Evolutionary conservation across 495 filamentous ascomycete species (phyloP), one percentile per base, ranked within the genome.

Genomic region (Lasiosphaeris hirsuta): DNA sequence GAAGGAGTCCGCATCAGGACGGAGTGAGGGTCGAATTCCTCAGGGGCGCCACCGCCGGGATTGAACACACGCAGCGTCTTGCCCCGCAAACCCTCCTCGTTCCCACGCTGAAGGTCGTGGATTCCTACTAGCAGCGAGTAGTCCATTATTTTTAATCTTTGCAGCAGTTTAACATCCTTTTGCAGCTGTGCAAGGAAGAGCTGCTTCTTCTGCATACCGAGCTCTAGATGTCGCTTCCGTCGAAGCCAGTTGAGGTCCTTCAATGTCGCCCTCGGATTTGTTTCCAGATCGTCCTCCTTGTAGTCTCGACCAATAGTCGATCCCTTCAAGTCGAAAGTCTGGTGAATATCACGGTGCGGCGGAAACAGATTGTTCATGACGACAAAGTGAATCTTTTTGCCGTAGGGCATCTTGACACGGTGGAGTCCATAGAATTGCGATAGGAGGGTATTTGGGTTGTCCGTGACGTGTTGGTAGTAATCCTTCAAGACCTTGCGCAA

Each of bases 311-410:
- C 94, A 59, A 97, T 84, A 0, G 92, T 97, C 13, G 93, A 97
- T n/a, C 94, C 94, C 71, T 99, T 99, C 54, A 99, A 69, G 66
- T 99, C 94, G 62, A 96, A 99, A 4, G 92, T 97, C 63, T 90
- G 84, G 74, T 99, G 94, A 54, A 99, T 97, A 71, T 99, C 94
- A 51, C 92, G 84, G 72, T 99, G 94, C 4, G 94, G 94, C 14
- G 94, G 94, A 64, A 99, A 97, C 15, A 99, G 81, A 65, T 99
- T 99, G 78, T 99, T 99, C 94, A 99, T 99, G 63, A 99, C 91
- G 36, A 99, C 95, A 62, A 99, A 99, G 70, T 99, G 95, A 58
- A 97, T 97, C 77, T 99, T 99, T 58, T 90, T 86, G 36, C 95
- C 94, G 67, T 96, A 99, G 0, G 94, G 92, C 77, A 97, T 96